phyloP scores from a whole-genome alignment of 2,329 filamentous ascomycete species.

The Phialemoniopsis sp. region DNA sequence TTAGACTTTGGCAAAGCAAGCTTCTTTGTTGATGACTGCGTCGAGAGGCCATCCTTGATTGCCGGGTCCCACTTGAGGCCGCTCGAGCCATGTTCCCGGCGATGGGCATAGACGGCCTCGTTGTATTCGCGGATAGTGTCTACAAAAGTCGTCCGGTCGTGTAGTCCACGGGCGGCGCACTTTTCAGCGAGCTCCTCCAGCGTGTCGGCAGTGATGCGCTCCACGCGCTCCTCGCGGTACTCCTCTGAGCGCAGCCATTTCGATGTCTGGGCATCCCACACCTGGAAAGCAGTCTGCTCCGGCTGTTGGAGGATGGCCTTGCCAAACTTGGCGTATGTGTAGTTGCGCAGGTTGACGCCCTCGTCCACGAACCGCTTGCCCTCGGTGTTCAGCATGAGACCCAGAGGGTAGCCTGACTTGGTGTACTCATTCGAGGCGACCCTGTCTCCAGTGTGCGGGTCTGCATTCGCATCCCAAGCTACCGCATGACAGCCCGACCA shows the following conservation, averaged over 20 bases:
- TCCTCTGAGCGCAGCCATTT: slow-evolving; percentile 56
- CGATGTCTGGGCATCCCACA: slow-evolving; percentile 54
- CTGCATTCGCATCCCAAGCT: slow-evolving; percentile 61
- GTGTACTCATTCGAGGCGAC: slow-evolving; percentile 63
- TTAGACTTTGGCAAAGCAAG: slow-evolving; percentile 57
- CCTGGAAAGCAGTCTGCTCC: slow-evolving; percentile 54
- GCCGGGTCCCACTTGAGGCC: slow-evolving; percentile 51
- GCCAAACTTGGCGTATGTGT: slow-evolving; percentile 64
- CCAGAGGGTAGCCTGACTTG: slow-evolving; percentile 65
- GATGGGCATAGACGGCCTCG: slow-evolving; percentile 43
- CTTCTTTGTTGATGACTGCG: slow-evolving; percentile 39
- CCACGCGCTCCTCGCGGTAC: slow-evolving; percentile 54
- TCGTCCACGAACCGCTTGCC: slow-evolving; percentile 64
- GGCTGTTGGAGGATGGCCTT: slow-evolving; percentile 57
- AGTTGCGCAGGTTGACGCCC: slow-evolving; percentile 61
- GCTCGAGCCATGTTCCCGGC: slow-evolving; percentile 32
- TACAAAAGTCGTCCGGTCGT: slow-evolving; percentile 35
- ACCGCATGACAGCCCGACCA: slow-evolving; percentile 63
- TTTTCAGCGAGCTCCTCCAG: slow-evolving; percentile 53
- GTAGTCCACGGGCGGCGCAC: slow-evolving; percentile 40
- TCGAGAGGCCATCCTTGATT: slow-evolving; percentile 57
- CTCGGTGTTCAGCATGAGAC: slow-evolving; percentile 57
- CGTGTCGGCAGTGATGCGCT: slow-evolving; percentile 43
- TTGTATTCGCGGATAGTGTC: slow-evolving; percentile 53
- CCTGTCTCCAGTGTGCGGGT: slow-evolving; percentile 49